phyloP scores from a whole-genome alignment of 2,329 filamentous ascomycete genomes.

The Penicillium nordicum region DNA sequence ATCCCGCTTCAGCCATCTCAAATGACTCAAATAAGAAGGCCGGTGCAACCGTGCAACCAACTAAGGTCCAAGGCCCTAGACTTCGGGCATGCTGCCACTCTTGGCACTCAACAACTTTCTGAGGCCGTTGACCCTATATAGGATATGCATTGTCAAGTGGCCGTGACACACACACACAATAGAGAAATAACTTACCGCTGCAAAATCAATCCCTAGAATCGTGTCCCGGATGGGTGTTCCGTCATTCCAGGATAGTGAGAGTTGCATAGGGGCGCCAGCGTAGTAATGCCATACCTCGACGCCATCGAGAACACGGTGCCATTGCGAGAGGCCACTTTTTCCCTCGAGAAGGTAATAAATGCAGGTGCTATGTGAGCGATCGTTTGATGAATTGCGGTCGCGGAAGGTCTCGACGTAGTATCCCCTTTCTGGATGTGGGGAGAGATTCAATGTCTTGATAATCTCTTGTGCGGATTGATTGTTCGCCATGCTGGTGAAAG shows the following conservation, averaged over 20 bases:
- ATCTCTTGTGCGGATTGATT: slow-evolving; percentile 40
- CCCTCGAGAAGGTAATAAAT: slow-evolving; percentile 56
- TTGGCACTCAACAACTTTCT: slow-evolving; percentile 41
- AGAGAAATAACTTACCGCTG: slow-evolving; percentile 15
- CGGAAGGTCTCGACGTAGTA: slow-evolving; percentile 50
- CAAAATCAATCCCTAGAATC: slow-evolving; percentile 46
- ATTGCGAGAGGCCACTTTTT: slow-evolving; percentile 43
- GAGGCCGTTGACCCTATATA: slow-evolving; percentile 40
- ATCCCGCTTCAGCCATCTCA: slow-evolving; percentile 30
- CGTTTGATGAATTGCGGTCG: slow-evolving; percentile 32
- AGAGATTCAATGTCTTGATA: slow-evolving; percentile 43
- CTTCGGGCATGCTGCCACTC: slow-evolving; percentile 50
- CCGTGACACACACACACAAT: neutral
- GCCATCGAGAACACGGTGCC: slow-evolving; percentile 50
- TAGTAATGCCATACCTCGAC: slow-evolving; percentile 55
- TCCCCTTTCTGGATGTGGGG: slow-evolving; percentile 50
- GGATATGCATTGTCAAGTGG: neutral
- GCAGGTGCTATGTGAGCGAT: slow-evolving; percentile 47
- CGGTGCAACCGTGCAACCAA: slow-evolving; percentile 29
- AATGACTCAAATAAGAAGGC: slow-evolving; percentile 17
- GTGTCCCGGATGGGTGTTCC: slow-evolving; percentile 30
- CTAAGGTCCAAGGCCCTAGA: slow-evolving; percentile 49
- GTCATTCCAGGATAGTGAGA: slow-evolving; percentile 47
- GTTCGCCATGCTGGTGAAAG: neutral
- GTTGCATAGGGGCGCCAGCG: slow-evolving; percentile 49